A percentile compares a stretch with the other conserved stretches of the same genome.
These are phyloP conservation scores for Solanum lycopersicoides DNA, from an alignment of 257 asterid genomes.

Conservation along the genomic window DNA sequence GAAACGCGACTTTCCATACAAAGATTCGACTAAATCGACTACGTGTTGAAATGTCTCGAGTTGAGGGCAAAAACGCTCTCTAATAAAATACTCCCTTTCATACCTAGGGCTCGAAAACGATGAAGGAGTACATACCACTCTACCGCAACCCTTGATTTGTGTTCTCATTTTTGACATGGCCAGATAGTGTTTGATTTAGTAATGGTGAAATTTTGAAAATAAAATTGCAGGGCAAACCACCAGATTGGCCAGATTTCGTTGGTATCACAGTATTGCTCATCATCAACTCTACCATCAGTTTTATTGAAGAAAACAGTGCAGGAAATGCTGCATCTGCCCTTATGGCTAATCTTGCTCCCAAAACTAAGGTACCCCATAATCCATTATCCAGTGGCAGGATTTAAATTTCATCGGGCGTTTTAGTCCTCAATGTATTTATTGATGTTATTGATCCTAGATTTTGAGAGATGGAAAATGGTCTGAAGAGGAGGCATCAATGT, in stretches of 20 bases:
- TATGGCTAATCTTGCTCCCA: conserved; percentile 93
- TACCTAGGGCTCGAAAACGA: neutral
- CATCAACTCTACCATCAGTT: conserved; percentile 76
- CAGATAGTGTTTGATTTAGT: neutral
- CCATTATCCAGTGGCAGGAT: neutral
- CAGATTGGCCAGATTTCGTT: conserved; percentile 80
- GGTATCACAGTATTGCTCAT: conserved; percentile 51
- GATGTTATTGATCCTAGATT: conserved; percentile 17
- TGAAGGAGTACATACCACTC: neutral
- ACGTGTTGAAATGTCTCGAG: neutral
- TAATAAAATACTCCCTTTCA: neutral
- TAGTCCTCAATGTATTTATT: neutral
- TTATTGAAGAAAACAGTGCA: conserved; percentile 74
- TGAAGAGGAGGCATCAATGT: conserved; percentile 72
- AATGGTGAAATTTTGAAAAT: neutral
- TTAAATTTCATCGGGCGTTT: neutral
- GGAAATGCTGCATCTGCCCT: conserved; percentile 91
- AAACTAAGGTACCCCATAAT: conserved; percentile 44
- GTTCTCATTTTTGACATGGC: neutral
- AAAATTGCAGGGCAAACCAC: conserved; percentile 46
- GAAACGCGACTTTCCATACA: neutral
- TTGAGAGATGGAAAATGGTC: conserved; percentile 85
- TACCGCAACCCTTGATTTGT: neutral
- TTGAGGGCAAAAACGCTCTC: neutral
- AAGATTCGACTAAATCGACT: neutral